Evolutionary conservation across 768 basidiomycete genomes (phyloP).

Genomic region (Lactarius sanguifluus): DNA sequence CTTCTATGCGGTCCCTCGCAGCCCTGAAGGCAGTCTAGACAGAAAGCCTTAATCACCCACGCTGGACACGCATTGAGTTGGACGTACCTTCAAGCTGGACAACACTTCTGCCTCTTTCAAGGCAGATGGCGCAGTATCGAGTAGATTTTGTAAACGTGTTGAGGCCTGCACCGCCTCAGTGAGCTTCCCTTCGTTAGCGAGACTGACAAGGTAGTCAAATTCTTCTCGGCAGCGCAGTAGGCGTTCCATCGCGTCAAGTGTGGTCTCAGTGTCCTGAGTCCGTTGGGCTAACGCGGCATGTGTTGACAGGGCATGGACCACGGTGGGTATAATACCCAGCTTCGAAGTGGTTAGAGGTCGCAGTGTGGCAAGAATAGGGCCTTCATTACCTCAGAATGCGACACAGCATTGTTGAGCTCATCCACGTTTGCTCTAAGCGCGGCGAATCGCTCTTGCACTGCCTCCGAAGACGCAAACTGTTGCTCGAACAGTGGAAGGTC

Average conservation of each 20-base stretch:
- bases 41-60: slow-evolving; percentile 1
- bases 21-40: slow-evolving; percentile 56
- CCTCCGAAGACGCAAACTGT: slow-evolving; percentile 61
- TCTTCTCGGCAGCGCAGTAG: slow-evolving; percentile 52
- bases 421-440: slow-evolving; percentile 55
- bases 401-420: slow-evolving; percentile 49
- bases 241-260: slow-evolving; percentile 53
- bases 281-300: slow-evolving; percentile 68
- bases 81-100: slow-evolving; percentile 58
- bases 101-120: slow-evolving; percentile 53
- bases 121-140: slow-evolving; percentile 51
- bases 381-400: slow-evolving; percentile 55
- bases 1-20: slow-evolving; percentile 59
- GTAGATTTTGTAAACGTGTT: slow-evolving; percentile 42
- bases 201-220: slow-evolving; percentile 44
- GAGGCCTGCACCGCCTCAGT: slow-evolving; percentile 58
- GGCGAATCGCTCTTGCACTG: slow-evolving; percentile 59
- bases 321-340: slow-evolving; percentile 66
- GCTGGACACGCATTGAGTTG: slow-evolving; percentile 13
- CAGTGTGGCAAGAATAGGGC: slow-evolving; percentile 24
- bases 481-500: slow-evolving; percentile 63
- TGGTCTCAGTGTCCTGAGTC: slow-evolving; percentile 52
- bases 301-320: slow-evolving; percentile 53
- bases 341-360: slow-evolving; percentile 36
- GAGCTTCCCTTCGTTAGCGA: slow-evolving; percentile 59